phyloP scores from a whole-genome alignment of 768 basidiomycete genomes.

The Infundibulicybe gibba region DNA sequence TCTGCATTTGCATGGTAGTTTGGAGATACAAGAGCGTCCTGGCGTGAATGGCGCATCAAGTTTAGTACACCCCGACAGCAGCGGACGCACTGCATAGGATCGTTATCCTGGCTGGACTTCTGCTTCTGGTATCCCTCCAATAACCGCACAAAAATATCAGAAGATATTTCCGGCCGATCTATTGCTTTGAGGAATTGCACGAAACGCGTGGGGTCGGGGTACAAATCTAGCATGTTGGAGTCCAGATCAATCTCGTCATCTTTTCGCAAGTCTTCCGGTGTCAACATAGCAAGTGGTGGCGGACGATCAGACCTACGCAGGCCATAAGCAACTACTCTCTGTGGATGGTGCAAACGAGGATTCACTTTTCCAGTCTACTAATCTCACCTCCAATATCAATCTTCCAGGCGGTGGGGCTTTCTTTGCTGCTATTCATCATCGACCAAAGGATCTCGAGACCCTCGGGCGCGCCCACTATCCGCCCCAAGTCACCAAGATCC shows the following conservation, averaged over 20 bases:
- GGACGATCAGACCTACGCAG: conserved; percentile 17
- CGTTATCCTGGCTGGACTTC: conserved; percentile 31
- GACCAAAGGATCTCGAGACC: conserved; percentile 56
- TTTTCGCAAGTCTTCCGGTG: conserved; percentile 43
- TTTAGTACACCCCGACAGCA: not conserved
- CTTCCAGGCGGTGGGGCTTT: conserved; percentile 40
- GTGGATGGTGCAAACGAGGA: not conserved
- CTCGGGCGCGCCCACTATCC: conserved; percentile 50
- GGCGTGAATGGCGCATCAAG: not conserved
- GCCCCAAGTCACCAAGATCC: conserved; percentile 75
- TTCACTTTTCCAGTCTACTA: conserved; percentile 39
- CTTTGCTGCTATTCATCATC: conserved; percentile 47
- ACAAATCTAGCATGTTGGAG: conserved; percentile 58
- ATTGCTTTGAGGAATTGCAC: conserved; percentile 62
- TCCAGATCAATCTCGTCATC: conserved; percentile 43
- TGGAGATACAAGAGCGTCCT: conserved; percentile 77
- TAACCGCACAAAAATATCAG: conserved; percentile 68
- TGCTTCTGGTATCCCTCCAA: conserved; percentile 65
- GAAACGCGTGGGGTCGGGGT: conserved; percentile 74
- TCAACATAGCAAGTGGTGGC: conserved; percentile 38
- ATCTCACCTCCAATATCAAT: conserved; percentile 53
- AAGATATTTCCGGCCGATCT: conserved; percentile 65
- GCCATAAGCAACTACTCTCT: conserved; percentile 3
- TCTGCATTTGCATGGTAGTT: conserved; percentile 79
- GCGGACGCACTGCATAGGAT: conserved; percentile 48